These are phyloP conservation scores for Ophiostoma sp. DNA, from an alignment of 2,329 filamentous ascomycete species.

Conservation along the genomic window DNA sequence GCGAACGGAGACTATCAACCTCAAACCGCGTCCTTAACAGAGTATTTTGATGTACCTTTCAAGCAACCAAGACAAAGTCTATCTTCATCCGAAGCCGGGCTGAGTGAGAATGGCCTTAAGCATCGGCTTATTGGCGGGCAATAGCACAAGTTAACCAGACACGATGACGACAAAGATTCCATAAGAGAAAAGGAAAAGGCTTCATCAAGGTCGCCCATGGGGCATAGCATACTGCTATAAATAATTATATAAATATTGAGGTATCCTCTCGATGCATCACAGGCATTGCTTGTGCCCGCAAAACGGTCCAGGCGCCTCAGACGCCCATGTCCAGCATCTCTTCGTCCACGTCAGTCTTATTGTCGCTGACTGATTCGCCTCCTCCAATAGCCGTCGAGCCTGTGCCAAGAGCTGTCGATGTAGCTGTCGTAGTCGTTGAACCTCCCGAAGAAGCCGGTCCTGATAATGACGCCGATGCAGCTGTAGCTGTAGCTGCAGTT, in stretches of 20 bases:
- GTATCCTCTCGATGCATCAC: not conserved
- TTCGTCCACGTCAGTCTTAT: constrained; percentile 14
- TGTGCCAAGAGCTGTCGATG: not conserved
- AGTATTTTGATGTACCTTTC: not conserved
- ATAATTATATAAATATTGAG: not conserved
- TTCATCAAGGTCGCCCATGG: not conserved
- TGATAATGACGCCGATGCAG: not conserved
- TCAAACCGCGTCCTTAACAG: not conserved
- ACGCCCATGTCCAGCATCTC: constrained; percentile 19
- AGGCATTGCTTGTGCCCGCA: too few species aligned
- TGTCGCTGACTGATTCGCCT: constrained; percentile 1
- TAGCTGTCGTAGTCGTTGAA: constrained; percentile 33
- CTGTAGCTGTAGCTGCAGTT: constrained; percentile 31
- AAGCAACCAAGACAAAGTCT: not conserved
- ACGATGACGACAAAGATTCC: not conserved
- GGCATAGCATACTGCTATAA: not conserved
- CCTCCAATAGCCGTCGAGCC: not conserved
- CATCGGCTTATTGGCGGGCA: not conserved
- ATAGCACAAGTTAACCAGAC: not conserved
- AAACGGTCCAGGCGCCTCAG: not conserved
- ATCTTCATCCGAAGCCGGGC: not conserved
- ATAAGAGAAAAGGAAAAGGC: not conserved
- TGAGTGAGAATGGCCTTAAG: not conserved
- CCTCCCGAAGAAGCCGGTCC: constrained; percentile 33
- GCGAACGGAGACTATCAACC: not conserved